Evolutionary conservation across 2,329 filamentous ascomycete species (phyloP), one percentile per base, ranked within the genome.

Genomic region (Cucurbitaria berberidis): DNA sequence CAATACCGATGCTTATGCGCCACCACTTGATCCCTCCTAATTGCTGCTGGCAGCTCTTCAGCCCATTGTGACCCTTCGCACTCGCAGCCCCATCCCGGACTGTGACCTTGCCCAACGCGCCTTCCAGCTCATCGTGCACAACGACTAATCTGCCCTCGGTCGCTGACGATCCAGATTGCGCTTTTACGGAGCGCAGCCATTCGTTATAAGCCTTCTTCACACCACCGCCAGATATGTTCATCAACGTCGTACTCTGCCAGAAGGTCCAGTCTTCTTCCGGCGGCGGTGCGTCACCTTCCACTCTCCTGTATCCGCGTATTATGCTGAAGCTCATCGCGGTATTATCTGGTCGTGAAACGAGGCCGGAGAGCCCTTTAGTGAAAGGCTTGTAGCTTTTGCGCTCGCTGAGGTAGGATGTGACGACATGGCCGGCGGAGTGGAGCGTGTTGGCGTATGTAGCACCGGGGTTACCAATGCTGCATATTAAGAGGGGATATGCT

Each of bases 101-200:
- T 43, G 80, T 84, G 13, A 96, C 82, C 30, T 82, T 81, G 0
- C 92, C 92, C 1, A 92, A 69, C 2, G 82, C 78, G 36, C 84
- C 81, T 67, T 97, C 93, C 29, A 98, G 77, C 72, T 98, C 93
- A 72, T 98, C 93, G 73, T 98, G 92, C 18, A 98, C 79, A 11
- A 98, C 78, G 0, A 98, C 85, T 15, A 99, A 75, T 3, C 80
- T 76, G 3, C 80, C 77, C 16, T 73, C 70, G 18, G 63, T 30
- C n/a, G 45, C 59, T 5, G 60, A 45, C 18, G 40, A 46, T 9
- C 61, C 57, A 1, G 41, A 34, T 1, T 48, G 45, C 36, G 45
- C 49, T 10, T 53, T 35, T 15, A 66, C 5, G 15, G 55, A 51
- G 1, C 52, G 51, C 32, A 46, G 63, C 76, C 54, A 86, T n/a